phyloP scores from a whole-genome alignment of 345 rosid genomes.

The Dipteronia dyeriana region DNA sequence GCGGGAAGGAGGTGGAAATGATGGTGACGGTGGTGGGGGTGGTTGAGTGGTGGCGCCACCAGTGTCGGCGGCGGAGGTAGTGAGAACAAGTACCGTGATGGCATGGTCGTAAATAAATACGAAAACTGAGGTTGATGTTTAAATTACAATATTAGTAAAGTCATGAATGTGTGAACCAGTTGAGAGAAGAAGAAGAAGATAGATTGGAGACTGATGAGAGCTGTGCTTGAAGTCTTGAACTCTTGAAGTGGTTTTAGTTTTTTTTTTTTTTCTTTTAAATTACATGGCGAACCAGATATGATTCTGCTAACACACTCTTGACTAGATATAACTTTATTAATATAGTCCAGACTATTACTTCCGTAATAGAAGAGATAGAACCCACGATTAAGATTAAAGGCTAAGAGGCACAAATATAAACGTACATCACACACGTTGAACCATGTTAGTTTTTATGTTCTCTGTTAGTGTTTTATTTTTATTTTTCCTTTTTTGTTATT shows the following conservation, averaged over 20 bases:
- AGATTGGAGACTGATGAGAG: not conserved
- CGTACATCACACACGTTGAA: too few species aligned
- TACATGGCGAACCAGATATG: too few species aligned
- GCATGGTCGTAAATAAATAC: constrained; percentile 40
- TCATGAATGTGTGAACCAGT: not conserved
- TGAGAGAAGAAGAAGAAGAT: not conserved
- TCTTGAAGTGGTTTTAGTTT: not conserved
- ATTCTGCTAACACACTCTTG: too few species aligned
- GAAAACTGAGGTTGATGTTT: constrained; percentile 18
- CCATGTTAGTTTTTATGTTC: not conserved
- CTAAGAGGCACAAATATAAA: too few species aligned
- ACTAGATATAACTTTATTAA: too few species aligned
- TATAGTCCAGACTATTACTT: too few species aligned
- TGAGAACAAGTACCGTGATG: constrained; percentile 37
- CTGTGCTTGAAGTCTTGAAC: not conserved
- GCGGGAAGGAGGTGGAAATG: constrained; percentile 33
- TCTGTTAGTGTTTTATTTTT: not conserved
- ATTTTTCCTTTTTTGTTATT: not conserved
- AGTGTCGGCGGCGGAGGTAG: constrained; percentile 21
- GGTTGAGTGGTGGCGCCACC: constrained; percentile 19
- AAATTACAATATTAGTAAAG: not conserved
- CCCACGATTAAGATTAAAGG: too few species aligned
- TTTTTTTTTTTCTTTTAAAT: too few species aligned
- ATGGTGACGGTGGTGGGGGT: constrained; percentile 14
- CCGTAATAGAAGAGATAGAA: too few species aligned